Evolutionary conservation across 1,139 yeast species (phyloP), one percentile per base, ranked within the genome.

Genomic region (Taphrina communis): DNA sequence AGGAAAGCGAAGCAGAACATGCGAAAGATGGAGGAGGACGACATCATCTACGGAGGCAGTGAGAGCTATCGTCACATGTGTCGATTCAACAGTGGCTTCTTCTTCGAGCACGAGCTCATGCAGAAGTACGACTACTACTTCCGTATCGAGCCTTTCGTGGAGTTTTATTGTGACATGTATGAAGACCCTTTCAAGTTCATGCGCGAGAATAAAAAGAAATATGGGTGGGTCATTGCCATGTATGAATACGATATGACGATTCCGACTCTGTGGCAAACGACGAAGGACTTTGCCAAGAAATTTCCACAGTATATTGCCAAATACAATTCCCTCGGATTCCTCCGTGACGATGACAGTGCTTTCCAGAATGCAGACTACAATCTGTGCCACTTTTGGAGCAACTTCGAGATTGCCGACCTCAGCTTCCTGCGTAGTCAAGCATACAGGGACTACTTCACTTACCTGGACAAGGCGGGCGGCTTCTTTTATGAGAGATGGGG

Each of bases 401-500:
- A 87, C 77, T 87, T 87, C 74, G 90, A 87, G 76, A 82, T 87
- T 71, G 89, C 86, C 38, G 81, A 82, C 72, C 78, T 87, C 75
- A 80, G 84, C 73, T 90, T 90, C 74, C 89, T 82, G 79, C 80
- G 96, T 56, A 79, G 83, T 25, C 86, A 88, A 71, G 85, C 89
- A 0, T 90, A 90, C 76, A 79, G 80, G 53, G 80, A 81, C 21
- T 90, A 90, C 87, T 85, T 88, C 72, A 81, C 88, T 62, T 79
- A 82, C 75, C 80, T 90, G 53, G 96, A 90, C 57, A 41, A 52
- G 42, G 51, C 60, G 71, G 59, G 96, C 75, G 96, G 96, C 5
- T 90, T 90, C 80, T 90, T 88, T 79, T 90, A 90, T 77, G 96
- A 90, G 80, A 84, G 96, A 77, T 90, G 96, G 96, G 96, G 96